phyloP scores from a whole-genome alignment of 768 basidiomycete species.

The Collybia nuda region DNA sequence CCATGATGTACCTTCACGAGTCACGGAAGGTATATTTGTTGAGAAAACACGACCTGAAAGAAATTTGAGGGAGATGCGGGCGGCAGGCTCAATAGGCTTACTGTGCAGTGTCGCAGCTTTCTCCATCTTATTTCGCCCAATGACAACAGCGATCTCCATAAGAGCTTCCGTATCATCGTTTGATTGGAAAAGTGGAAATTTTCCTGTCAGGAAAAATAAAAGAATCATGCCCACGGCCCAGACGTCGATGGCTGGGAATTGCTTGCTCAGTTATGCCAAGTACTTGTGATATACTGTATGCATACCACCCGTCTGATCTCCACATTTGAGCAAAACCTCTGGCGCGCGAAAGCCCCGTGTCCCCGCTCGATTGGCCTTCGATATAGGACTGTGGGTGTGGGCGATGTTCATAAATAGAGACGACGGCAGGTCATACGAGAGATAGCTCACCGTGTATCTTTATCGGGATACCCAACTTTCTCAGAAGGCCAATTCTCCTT shows the following conservation, averaged over 20 bases:
- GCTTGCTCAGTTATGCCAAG: constrained; percentile 1
- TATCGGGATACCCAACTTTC: constrained; percentile 73
- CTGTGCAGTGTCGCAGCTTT: constrained; percentile 86
- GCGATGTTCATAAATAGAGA: constrained; percentile 3
- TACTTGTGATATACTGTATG: constrained; percentile 6
- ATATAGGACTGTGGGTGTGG: constrained; percentile 52
- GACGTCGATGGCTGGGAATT: constrained; percentile 80
- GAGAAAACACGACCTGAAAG: constrained; percentile 79
- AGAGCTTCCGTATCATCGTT: constrained; percentile 93
- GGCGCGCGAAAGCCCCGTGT: constrained; percentile 97
- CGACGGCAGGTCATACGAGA: neutral
- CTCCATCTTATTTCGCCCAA: constrained; percentile 84
- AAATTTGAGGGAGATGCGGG: neutral
- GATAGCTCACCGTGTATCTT: constrained; percentile 62
- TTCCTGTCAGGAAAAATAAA: constrained; percentile 86
- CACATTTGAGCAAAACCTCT: constrained; percentile 93
- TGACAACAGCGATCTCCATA: constrained; percentile 89
- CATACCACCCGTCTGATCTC: constrained; percentile 88
- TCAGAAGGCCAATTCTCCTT: constrained; percentile 58
- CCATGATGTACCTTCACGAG: constrained; percentile 68
- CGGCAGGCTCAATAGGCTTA: constrained; percentile 37
- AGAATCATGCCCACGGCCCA: constrained; percentile 95
- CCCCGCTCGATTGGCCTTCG: constrained; percentile 95
- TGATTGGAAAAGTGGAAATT: constrained; percentile 94
- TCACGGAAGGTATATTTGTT: constrained; percentile 85